Conservation (phyloP, 2,329 filamentous ascomycete species). For the Apiospora aurea region DNA sequence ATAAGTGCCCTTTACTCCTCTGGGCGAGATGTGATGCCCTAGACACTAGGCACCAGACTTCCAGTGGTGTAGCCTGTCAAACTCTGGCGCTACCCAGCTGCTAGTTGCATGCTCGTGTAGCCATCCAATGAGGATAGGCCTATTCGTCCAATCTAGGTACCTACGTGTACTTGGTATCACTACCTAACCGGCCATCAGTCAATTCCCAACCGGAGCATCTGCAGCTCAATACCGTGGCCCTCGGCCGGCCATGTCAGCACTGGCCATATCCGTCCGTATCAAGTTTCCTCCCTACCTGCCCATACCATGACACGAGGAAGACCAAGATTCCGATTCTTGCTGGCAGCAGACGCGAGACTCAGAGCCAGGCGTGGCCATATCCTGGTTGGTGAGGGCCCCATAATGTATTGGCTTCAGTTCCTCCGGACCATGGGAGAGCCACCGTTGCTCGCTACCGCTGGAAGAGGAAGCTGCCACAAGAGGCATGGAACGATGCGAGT, state of each 20-base stretch:
- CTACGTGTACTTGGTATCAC: neutral
- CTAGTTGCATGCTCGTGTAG: conserved; percentile 12
- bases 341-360: neutral
- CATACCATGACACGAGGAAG: neutral
- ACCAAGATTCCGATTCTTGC: neutral
- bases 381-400: neutral
- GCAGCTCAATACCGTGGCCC: neutral
- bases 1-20: neutral
- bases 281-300: neutral
- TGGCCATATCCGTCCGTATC: neutral
- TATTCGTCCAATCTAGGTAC: neutral
- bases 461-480: neutral
- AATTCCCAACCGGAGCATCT: neutral
- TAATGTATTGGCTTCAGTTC: neutral
- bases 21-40: neutral
- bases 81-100: neutral
- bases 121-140: neutral
- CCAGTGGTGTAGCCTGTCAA: neutral
- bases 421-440: neutral
- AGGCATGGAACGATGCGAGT: neutral
- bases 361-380: neutral
- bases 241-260: neutral
- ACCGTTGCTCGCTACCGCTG: conserved; percentile 13
- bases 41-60: neutral
- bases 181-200: neutral